Conservation (phyloP, 352 stramenopile genomes). For the Pythium phragmiticola region DNA sequence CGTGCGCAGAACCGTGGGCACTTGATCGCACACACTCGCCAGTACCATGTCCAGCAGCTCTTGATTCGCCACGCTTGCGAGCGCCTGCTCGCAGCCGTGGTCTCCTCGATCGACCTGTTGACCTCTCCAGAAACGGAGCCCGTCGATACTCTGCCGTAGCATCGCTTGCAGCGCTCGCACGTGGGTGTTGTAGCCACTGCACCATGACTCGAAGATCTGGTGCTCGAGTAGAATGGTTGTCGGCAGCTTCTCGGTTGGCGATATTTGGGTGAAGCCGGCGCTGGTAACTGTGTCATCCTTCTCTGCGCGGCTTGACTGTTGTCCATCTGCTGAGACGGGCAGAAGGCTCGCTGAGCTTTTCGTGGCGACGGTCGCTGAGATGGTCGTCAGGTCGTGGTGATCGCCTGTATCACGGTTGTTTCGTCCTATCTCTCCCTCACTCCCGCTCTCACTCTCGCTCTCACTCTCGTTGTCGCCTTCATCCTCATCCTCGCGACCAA, state of each 20-base stretch:
- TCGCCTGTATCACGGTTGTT: neutral
- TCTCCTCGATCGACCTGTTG: neutral
- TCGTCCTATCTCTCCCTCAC: neutral
- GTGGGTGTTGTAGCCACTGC: constrained; percentile 16
- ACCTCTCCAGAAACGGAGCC: constrained; percentile 12
- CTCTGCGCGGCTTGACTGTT: neutral
- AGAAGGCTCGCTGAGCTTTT: neutral
- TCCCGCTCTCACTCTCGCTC: neutral
- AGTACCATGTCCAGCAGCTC: constrained; percentile 3
- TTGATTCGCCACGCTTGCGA: constrained; percentile 5
- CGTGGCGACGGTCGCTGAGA: neutral
- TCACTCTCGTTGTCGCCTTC: neutral
- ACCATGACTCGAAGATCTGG: neutral
- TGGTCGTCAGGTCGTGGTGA: neutral
- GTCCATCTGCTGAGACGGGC: neutral
- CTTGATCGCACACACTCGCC: constrained; percentile 15
- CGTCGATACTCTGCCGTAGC: constrained; percentile 1
- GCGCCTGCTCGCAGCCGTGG: neutral
- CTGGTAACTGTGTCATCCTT: neutral
- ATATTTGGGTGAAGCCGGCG: too few species aligned
- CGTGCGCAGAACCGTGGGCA: constrained; percentile 1
- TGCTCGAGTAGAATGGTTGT: neutral
- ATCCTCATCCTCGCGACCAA: neutral
- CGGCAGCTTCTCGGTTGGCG: neutral
- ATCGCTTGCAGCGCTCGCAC: neutral